Evolutionary conservation across 1,284 basidiomycete genomes (phyloP), one percentile per base, ranked within the genome.

Genomic region (Puccinia hordei): DNA sequence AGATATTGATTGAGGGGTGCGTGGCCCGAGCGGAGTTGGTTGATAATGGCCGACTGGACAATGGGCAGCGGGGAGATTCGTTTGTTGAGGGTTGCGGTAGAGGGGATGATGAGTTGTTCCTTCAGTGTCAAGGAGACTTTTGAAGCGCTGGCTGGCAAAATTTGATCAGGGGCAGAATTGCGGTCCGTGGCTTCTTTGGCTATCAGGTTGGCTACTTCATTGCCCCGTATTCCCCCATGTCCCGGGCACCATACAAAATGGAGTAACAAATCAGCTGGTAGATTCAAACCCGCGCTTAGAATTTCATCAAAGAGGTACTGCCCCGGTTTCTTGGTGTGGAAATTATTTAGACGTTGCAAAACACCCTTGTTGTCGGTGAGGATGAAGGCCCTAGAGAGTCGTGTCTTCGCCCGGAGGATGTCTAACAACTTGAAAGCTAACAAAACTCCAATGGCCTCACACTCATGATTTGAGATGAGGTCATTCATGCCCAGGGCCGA

Each of bases 211-310:
- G 73, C 73, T 10, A n/a, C 19, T 15, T 74, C 24, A 22, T 74
- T 74, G 2, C 57, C 57, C 22, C 1, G 1, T 8, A 61, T 49
- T 0, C 35, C 35, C 17, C 15, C 17, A 46, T 74, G 69, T 0
- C 69, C 69, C 0, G 69, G 69, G 46, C 46, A 72, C 69, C 69
- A 72, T 17, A 24, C n/a, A n/a, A 72, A 24, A 33, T 57, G 24
- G 1, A 55, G 3, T 3, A 2, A 4, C 1, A 72, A 2, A 12
- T 49, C 41, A 8, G n/a, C 15, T 4, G 17, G 19, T 0, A 41
- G 17, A 2, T 4, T 24, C 1, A 3, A 1, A 15, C 38, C 24
- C 3, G 12, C 5, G 0, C 53, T 27, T 0, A 27, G 0, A 0
- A 68, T 38, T 68, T 35, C 8, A 41, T 41, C 4, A 12, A 41